Base-by-base conservation (phyloP, 495 filamentous ascomycete genomes). In the Amniculicola lignicola region DNA sequence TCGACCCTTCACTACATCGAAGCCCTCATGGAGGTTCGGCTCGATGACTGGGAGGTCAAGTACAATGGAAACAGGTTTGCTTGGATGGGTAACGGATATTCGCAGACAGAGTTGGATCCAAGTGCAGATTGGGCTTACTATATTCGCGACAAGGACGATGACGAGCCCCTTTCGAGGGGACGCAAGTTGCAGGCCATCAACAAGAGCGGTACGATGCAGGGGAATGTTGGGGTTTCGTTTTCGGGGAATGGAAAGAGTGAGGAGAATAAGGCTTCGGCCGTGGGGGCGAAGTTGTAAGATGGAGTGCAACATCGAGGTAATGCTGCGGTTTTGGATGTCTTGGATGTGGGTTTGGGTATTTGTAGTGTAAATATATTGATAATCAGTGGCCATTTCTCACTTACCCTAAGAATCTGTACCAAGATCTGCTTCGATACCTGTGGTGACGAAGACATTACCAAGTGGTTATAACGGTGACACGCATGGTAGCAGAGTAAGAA, bases 21-120 rank as follows among this genome's bases (percentile, higher is more conserved):
- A 41, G 70, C 73, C 2, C 44, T 82, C 31, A 67, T 71, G 35
- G 61, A 71, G 31, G 68, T 74, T 1, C 69, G 78, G 1, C 67
- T 60, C 27, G 78, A 82, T 43, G 79, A 82, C 57, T 82, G 71
- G 60, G 66, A 78, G 2, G 44, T 78, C 33, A 57, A 65, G 41
- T 78, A 79, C 54, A 54, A 59, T 0, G 67, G 67, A 5, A 77
- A 79, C 43, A 57, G 77, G 23, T 79, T 79, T 65, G 64, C 66
- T 16, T 75, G 73, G 57, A 59, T 80, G 63, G 75, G 76, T 31
- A 76, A 79, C 65, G 77, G 77, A 7, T 61, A 54, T 33, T 50
- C 33, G 14, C 61, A 64, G 48, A 65, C 54, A 9, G 59, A 69
- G 50, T 27, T 63, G 14, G 64, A 67, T 42, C 55, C 50, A 2